Evolutionary conservation across 306 rosid genomes (phyloP).

Genomic region (Malus asiatica): DNA sequence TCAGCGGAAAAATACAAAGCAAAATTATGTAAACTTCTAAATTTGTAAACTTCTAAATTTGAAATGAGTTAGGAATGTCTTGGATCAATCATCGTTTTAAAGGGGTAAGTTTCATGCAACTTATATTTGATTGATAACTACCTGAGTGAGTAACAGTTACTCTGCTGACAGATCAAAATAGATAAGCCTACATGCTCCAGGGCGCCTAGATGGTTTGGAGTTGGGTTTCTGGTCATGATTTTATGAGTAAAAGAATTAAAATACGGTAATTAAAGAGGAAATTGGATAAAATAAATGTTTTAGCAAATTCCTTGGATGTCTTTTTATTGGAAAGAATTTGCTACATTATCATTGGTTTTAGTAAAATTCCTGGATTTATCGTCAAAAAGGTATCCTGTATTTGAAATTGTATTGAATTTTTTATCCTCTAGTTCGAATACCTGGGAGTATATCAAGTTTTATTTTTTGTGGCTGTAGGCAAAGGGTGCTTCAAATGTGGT

Average conservation of each 20-base stretch:
- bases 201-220: neutral
- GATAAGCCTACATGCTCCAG: neutral
- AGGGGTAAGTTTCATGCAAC: neutral
- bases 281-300: neutral
- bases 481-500: slow-evolving; percentile 95
- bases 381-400: neutral
- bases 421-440: neutral
- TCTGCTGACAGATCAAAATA: neutral
- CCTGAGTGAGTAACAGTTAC: neutral
- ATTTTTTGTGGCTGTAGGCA: slow-evolving; percentile 34
- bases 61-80: neutral
- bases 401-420: neutral
- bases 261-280: neutral
- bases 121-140: neutral
- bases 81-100: neutral
- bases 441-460: neutral
- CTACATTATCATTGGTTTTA: neutral
- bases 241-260: neutral
- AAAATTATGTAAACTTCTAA: neutral
- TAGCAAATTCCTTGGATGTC: neutral
- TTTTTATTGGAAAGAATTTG: neutral
- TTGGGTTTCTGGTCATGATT: neutral
- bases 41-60: neutral
- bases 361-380: neutral
- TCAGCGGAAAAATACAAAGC: neutral